phyloP scores from a whole-genome alignment of 2,329 filamentous ascomycete genomes.

The Hypoxylon sp. region DNA sequence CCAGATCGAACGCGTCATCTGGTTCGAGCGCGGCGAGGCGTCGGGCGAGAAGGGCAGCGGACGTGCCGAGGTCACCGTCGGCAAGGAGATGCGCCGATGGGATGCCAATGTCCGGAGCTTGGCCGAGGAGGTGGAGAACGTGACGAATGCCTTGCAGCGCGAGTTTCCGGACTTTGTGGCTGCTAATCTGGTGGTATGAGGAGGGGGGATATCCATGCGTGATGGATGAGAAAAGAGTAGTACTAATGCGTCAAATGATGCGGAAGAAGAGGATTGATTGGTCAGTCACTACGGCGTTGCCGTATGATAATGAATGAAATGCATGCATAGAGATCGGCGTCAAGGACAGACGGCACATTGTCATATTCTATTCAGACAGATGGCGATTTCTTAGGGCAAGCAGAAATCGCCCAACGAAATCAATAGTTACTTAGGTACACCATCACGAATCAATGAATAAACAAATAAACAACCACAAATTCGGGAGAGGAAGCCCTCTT shows the following conservation, averaged over 20 bases:
- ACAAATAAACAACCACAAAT: too few relatives aligned
- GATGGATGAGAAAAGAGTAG: background rate
- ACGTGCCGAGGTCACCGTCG: conserved; percentile 69
- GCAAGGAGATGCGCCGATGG: conserved; percentile 82
- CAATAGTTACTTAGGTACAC: too few relatives aligned
- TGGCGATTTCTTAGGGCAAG: too few relatives aligned
- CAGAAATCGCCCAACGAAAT: conserved; percentile 2
- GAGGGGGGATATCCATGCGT: background rate
- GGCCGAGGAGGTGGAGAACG: conserved; percentile 88
- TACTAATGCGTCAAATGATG: conserved; percentile 8
- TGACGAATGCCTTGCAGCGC: conserved; percentile 81
- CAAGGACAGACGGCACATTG: conserved; percentile 18
- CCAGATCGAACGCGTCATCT: conserved; percentile 88
- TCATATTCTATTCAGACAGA: too few relatives aligned
- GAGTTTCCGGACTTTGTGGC: conserved; percentile 77
- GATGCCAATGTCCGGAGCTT: conserved; percentile 87
- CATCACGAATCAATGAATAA: too few relatives aligned
- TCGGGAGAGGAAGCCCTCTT: too few relatives aligned
- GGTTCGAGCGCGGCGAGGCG: conserved; percentile 80
- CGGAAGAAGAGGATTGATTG: background rate
- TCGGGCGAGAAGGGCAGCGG: conserved; percentile 73
- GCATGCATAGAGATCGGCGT: conserved; percentile 30
- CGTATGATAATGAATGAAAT: conserved; percentile 22
- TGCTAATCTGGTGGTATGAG: conserved; percentile 57
- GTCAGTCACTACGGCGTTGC: conserved; percentile 16